Evolutionary conservation across 345 rosid species (phyloP).

Genomic region (Eucalyptus viminalis): DNA sequence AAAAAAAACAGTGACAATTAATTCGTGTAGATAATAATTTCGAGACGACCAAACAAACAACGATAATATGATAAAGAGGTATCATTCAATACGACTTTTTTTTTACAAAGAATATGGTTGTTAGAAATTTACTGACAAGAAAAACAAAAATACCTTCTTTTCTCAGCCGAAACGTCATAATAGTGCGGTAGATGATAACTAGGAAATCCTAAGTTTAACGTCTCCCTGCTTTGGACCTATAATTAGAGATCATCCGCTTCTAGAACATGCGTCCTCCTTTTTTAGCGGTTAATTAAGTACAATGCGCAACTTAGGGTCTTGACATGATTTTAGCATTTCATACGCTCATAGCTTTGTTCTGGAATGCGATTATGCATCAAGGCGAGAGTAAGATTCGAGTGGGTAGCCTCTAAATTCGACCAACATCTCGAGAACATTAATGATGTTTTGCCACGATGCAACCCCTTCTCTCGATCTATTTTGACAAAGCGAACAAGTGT

Average conservation of each 20-base stretch:
- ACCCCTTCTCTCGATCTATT: background rate
- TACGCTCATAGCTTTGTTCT: background rate
- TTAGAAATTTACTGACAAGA: background rate
- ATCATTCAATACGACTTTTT: background rate
- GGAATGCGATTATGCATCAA: background rate
- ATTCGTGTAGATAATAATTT: background rate
- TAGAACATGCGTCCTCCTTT: background rate
- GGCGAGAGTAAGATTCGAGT: background rate
- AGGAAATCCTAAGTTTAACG: background rate
- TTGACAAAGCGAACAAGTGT: background rate
- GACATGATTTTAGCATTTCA: background rate
- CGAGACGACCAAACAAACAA: background rate
- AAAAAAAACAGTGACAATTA: background rate
- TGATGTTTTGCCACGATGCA: background rate
- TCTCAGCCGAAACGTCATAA: background rate
- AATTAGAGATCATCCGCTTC: background rate
- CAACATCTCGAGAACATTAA: background rate
- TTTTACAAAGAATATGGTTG: background rate
- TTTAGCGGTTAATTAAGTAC: background rate
- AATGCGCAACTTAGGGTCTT: background rate
- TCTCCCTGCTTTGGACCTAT: background rate
- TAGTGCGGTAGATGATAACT: background rate
- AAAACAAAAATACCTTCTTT: background rate
- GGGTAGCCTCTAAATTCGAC: background rate
- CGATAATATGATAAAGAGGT: background rate